phyloP scores from a whole-genome alignment of 495 filamentous ascomycete genomes.

The Bacidia rubella region DNA sequence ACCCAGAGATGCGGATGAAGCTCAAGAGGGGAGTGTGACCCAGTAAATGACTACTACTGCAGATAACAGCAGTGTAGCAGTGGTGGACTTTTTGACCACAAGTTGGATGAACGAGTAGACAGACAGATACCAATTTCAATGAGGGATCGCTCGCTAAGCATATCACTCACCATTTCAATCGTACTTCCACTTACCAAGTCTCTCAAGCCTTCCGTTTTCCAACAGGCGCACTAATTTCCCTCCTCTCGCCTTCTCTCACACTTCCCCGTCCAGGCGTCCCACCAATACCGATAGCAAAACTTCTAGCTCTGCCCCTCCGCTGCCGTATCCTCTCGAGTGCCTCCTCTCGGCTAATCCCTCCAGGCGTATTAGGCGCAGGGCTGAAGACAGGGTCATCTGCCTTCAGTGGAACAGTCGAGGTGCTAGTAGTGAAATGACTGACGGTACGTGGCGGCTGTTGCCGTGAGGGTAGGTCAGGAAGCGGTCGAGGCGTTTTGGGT shows the following conservation, averaged over 20 bases:
- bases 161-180: too few species aligned
- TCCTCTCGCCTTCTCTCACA: constrained; percentile 10
- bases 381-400: constrained; percentile 7
- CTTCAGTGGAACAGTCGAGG: constrained; percentile 20
- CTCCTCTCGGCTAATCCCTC: constrained; percentile 35
- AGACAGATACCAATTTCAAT: too few species aligned
- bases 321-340: constrained; percentile 39
- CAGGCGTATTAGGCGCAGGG: constrained; percentile 21
- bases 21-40: too few species aligned
- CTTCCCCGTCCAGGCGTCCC: constrained; percentile 14
- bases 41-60: too few species aligned
- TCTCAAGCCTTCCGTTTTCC: background rate
- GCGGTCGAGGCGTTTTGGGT: constrained; percentile 13
- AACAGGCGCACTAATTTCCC: constrained; percentile 19
- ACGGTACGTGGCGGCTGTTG: constrained; percentile 3
- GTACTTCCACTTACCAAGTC: too few species aligned
- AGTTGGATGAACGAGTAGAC: too few species aligned
- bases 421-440: constrained; percentile 20
- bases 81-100: too few species aligned
- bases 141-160: too few species aligned
- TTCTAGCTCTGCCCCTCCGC: constrained; percentile 33
- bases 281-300: constrained; percentile 25
- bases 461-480: constrained; percentile 4
- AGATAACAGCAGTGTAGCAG: too few species aligned
- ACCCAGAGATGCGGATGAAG: too few species aligned